Evolutionary conservation across 2,329 filamentous ascomycete genomes (phyloP).

Genomic region (Xylariaceae sp.): DNA sequence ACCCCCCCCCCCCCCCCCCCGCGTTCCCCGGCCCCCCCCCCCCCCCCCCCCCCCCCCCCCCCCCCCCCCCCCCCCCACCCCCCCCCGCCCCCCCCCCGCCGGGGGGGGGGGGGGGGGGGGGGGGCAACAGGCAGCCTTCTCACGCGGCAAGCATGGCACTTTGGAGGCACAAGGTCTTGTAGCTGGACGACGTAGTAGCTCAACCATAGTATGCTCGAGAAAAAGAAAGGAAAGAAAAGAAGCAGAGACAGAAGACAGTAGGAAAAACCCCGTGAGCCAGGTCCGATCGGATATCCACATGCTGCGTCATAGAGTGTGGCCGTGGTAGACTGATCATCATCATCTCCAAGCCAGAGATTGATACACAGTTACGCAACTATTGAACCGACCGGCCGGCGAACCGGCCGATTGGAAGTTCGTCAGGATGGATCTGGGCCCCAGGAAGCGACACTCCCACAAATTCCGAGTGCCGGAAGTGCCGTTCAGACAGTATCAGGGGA

Average conservation of each 20-base stretch:
- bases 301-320: too few species aligned
- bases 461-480: slow-evolving; percentile 35
- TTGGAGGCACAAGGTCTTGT: slow-evolving; percentile 35
- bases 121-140: too few species aligned
- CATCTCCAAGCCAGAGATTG: too few species aligned
- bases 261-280: slow-evolving; percentile 24
- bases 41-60: background rate
- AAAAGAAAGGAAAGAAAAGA: slow-evolving; percentile 27
- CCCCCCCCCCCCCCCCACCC: background rate
- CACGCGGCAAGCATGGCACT: slow-evolving; percentile 26
- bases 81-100: too few species aligned
- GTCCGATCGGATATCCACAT: slow-evolving; percentile 23
- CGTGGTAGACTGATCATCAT: too few species aligned
- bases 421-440: slow-evolving; percentile 14
- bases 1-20: too few species aligned
- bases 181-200: slow-evolving; percentile 29
- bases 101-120: too few species aligned
- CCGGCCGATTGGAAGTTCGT: slow-evolving; percentile 3
- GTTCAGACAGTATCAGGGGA: slow-evolving; percentile 30
- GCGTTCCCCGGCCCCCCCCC: slow-evolving; percentile 10
- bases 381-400: too few species aligned
- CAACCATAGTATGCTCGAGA: slow-evolving; percentile 24
- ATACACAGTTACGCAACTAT: too few species aligned
- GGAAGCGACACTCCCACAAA: slow-evolving; percentile 25
- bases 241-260: slow-evolving; percentile 27